These are phyloP conservation scores for Neospermospora avenae DNA, from an alignment of 2,329 filamentous ascomycete genomes.

Conservation along the genomic window DNA sequence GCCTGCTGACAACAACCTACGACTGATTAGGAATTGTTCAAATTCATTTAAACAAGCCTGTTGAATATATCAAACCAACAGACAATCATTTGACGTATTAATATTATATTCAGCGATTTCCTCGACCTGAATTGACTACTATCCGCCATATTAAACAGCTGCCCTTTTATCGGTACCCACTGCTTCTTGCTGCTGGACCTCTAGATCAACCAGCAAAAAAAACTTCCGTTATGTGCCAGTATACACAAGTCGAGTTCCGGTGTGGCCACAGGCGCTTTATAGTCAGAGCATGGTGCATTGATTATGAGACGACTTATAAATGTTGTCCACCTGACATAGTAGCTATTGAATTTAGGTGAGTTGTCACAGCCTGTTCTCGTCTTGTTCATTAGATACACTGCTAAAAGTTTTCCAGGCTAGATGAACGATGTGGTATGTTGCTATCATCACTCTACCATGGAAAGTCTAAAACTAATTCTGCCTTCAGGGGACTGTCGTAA, in stretches of 20 bases:
- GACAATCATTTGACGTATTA: too few relatives aligned
- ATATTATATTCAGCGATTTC: too few relatives aligned
- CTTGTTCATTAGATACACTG: constrained; percentile 6
- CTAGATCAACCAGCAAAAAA: too few relatives aligned
- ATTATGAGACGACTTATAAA: constrained; percentile 48
- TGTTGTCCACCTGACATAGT: constrained; percentile 53
- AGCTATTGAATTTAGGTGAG: constrained; percentile 30
- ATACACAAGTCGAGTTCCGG: constrained; percentile 55
- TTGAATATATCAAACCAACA: too few relatives aligned
- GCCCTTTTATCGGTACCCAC: too few relatives aligned
- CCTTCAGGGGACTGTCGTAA: constrained; percentile 27
- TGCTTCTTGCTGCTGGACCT: too few relatives aligned
- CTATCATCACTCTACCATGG: neutral
- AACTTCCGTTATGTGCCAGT: constrained; percentile 51
- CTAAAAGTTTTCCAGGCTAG: constrained; percentile 26
- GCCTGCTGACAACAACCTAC: too few relatives aligned
- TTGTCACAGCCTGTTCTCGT: constrained; percentile 3
- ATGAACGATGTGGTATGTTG: constrained; percentile 32
- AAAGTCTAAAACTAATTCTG: too few relatives aligned
- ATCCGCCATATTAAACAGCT: too few relatives aligned
- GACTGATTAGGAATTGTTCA: too few relatives aligned
- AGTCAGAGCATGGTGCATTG: constrained; percentile 52
- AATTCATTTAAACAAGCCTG: too few relatives aligned
- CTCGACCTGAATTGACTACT: too few relatives aligned
- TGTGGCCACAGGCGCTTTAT: constrained; percentile 54